Evolutionary conservation across 1,139 yeast species (phyloP), one percentile per base, ranked within the genome.

Genomic region (Diutina mesorugosa): DNA sequence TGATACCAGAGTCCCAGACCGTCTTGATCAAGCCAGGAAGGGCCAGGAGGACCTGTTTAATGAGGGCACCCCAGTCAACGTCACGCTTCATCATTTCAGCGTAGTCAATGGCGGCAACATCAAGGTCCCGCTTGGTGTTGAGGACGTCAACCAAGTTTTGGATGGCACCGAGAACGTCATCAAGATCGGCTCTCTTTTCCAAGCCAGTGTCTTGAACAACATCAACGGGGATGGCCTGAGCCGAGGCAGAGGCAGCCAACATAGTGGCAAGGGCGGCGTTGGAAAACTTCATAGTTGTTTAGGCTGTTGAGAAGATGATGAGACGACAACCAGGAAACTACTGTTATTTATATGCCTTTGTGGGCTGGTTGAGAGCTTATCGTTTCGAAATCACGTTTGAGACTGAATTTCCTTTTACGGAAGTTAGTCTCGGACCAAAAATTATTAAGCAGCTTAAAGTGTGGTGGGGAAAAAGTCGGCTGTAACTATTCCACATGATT

Each of bases 1-100:
- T 61, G 50, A 69, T 60, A 9, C 66, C 70, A 21, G 71, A 66
- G 55, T 64, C 62, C 18, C 65, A 57, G 55, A 71, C 66, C 8
- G 65, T 60, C 55, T 60, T 59, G 52, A 69, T 64, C 18, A 70
- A 2, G 12, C n/a, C n/a, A 14, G 53, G 53, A 10, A 50, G 41
- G n/a, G 14, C 60, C 3, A 58, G 35, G 14, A 59, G 28, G 47
- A 60, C 30, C 14, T 63, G 57, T 55, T 60, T 57, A 54, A 70
- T 51, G 56, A 65, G 62, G 51, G 67, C 72, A 58, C 69, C 62
- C 57, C 65, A 65, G 26, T 61, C 55, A 56, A 64, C 52, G 28
- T 61, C 61, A 46, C 60, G 32, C 41, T 32, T 32, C 29, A 32
- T 55, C 28, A 57, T 48, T 41, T 55, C 28, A 30, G 52, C 59